These are phyloP conservation scores for Cyathus striatus DNA, from an alignment of 768 basidiomycete genomes.

Conservation along the genomic window DNA sequence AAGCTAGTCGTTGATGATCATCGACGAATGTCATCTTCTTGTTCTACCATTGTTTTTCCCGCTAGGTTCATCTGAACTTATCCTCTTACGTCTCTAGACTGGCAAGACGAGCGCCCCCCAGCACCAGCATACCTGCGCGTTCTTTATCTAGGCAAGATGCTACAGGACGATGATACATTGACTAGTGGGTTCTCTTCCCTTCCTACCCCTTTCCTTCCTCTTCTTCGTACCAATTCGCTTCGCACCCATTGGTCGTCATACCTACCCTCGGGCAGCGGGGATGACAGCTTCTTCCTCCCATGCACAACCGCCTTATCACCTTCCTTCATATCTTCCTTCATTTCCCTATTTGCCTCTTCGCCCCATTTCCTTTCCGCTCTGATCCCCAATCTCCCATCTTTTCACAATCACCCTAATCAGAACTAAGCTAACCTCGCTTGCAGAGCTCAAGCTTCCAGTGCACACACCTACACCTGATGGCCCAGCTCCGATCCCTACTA, in stretches of 20 bases:
- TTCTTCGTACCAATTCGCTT: background rate
- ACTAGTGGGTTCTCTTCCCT: conserved; percentile 37
- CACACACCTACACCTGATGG: conserved; percentile 18
- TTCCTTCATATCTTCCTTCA: background rate
- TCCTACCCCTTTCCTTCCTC: too few species aligned
- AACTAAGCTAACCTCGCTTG: background rate
- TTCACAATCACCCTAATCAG: background rate
- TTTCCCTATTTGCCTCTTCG: background rate
- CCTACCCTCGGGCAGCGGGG: too few species aligned
- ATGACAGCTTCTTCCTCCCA: too few species aligned
- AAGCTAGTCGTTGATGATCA: conserved; percentile 4
- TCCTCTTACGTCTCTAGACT: too few species aligned
- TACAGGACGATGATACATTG: conserved; percentile 82
- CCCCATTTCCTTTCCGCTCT: background rate
- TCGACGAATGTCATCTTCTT: conserved; percentile 6
- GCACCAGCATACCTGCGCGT: conserved; percentile 74
- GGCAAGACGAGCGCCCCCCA: conserved; percentile 76
- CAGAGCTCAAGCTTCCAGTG: conserved; percentile 36
- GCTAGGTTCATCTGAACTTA: too few species aligned
- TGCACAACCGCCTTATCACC: too few species aligned
- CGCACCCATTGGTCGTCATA: too few species aligned
- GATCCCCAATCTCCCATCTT: conserved; percentile 4
- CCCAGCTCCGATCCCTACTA: conserved; percentile 43
- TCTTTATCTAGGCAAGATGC: conserved; percentile 70
- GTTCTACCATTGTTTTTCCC: conserved; percentile 2